These are phyloP conservation scores for Lobulomyces angularis DNA, from an alignment of 192 early-diverging fungal species.

Conservation along the genomic window DNA sequence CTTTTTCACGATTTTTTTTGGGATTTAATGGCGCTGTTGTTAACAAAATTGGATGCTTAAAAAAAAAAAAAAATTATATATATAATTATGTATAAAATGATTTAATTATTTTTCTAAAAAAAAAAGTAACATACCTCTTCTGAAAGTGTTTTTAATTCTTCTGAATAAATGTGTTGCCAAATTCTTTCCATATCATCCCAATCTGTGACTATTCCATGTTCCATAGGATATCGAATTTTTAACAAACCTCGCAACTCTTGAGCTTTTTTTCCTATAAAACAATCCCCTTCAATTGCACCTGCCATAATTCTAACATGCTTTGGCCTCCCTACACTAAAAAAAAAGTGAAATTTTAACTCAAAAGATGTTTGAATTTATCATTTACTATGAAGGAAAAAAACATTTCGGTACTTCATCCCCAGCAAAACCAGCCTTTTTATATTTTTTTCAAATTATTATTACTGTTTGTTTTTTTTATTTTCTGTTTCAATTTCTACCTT, in stretches of 20 bases:
- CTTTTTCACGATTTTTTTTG: slow-evolving; percentile 77
- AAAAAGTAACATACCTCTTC: slow-evolving; percentile 62
- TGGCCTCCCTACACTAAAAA: slow-evolving; percentile 73
- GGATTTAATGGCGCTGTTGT: slow-evolving; percentile 97
- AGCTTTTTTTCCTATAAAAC: slow-evolving; percentile 89
- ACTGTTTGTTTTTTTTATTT: no score
- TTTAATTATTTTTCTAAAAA: slow-evolving; percentile 5
- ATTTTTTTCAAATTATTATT: no score
- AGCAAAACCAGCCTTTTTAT: slow-evolving; percentile 98
- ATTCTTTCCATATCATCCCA: slow-evolving; percentile 99
- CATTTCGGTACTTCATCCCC: slow-evolving; percentile 95
- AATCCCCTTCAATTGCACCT: slow-evolving; percentile 90
- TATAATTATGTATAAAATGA: slow-evolving; percentile 4
- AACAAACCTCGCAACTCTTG: slow-evolving; percentile 93
- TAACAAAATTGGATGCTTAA: slow-evolving; percentile 87
- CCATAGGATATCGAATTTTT: slow-evolving; percentile 87
- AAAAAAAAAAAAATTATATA: background rate
- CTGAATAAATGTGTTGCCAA: slow-evolving; percentile 93
- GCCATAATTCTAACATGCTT: slow-evolving; percentile 96
- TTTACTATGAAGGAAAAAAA: slow-evolving; percentile 83
- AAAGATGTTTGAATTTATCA: background rate
- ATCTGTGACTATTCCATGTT: slow-evolving; percentile 93
- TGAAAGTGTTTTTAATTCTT: slow-evolving; percentile 87
- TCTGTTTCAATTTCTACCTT: no score
- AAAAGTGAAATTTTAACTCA: background rate